A percentile compares a stretch with the other conserved stretches of the same genome.
These are phyloP conservation scores for Fragilaria radians DNA, from an alignment of 108 stramenopile genomes.

Conservation along the genomic window DNA sequence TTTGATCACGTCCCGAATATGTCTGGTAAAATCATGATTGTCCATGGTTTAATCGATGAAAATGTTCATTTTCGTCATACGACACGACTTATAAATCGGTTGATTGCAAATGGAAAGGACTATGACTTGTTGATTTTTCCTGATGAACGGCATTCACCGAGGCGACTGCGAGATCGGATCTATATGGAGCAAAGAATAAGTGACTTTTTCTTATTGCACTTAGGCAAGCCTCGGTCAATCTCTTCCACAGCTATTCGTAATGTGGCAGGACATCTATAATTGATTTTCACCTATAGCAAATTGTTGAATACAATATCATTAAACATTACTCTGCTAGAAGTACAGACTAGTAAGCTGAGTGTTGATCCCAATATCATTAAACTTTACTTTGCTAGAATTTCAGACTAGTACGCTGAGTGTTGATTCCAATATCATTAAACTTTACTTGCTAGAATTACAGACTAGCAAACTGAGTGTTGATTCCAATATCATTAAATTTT, in stretches of 20 bases:
- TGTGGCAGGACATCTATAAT: neutral
- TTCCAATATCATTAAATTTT: too few relatives aligned
- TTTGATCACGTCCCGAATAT: slow-evolving; percentile 72
- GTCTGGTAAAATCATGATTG: slow-evolving; percentile 71
- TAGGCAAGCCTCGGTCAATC: neutral
- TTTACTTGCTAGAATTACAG: too few relatives aligned
- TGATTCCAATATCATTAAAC: too few relatives aligned
- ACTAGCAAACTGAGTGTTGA: too few relatives aligned
- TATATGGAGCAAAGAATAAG: slow-evolving; percentile 78
- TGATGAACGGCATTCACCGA: slow-evolving; percentile 86
- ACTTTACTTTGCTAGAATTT: too few relatives aligned
- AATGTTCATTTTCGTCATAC: slow-evolving; percentile 95
- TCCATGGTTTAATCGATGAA: slow-evolving; percentile 94
- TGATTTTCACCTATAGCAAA: too few relatives aligned
- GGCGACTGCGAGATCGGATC: slow-evolving; percentile 68
- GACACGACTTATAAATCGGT: slow-evolving; percentile 73
- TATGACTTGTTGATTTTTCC: slow-evolving; percentile 90
- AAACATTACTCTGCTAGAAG: too few relatives aligned
- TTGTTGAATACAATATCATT: too few relatives aligned
- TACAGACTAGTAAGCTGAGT: too few relatives aligned
- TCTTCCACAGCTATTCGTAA: neutral
- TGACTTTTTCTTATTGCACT: slow-evolving; percentile 9
- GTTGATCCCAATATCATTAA: too few relatives aligned
- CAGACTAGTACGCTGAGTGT: too few relatives aligned
- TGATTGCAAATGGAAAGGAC: slow-evolving; percentile 72